These are phyloP conservation scores for Ustilago trichophora DNA, from an alignment of 1,284 basidiomycete genomes.

Conservation along the genomic window DNA sequence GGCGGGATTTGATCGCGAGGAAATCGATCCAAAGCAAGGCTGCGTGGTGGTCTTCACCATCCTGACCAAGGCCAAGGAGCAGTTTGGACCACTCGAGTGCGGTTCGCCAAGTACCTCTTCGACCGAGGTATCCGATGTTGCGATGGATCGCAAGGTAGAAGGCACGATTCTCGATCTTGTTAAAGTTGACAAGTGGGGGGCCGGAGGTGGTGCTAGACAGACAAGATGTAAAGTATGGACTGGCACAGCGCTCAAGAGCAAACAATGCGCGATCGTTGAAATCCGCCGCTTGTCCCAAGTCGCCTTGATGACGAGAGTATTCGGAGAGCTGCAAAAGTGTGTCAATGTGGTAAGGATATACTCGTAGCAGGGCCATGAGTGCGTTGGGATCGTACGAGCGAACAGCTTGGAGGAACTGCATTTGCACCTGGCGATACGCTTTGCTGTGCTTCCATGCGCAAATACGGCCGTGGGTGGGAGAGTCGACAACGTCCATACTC, in stretches of 20 bases:
- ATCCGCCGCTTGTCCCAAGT: slow-evolving; percentile 62
- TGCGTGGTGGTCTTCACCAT: slow-evolving; percentile 62
- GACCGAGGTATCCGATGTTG: slow-evolving; percentile 57
- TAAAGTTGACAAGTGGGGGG: slow-evolving; percentile 58
- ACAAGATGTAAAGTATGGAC: slow-evolving; percentile 52
- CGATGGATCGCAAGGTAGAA: slow-evolving; percentile 63
- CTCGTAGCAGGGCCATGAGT: slow-evolving; percentile 55
- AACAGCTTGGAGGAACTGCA: slow-evolving; percentile 64
- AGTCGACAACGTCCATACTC: slow-evolving; percentile 56
- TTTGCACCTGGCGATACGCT: slow-evolving; percentile 61
- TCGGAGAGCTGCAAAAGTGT: slow-evolving; percentile 63
- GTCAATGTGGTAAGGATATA: slow-evolving; percentile 65
- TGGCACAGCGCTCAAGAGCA: slow-evolving; percentile 59
- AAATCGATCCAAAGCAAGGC: slow-evolving; percentile 65
- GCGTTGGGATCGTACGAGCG: slow-evolving; percentile 59
- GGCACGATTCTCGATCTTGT: slow-evolving; percentile 60
- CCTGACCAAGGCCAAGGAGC: slow-evolving; percentile 51
- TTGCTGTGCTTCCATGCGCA: slow-evolving; percentile 59
- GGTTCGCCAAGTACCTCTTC: slow-evolving; percentile 64
- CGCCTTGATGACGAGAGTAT: slow-evolving; percentile 63
- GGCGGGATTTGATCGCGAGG: slow-evolving; percentile 59
- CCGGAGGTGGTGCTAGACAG: slow-evolving; percentile 51
- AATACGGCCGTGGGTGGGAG: slow-evolving; percentile 34
- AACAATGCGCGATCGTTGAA: slow-evolving; percentile 64
- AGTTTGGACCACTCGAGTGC: slow-evolving; percentile 65